Evolutionary conservation across 805 yeast species (phyloP).

Genomic region (Saturnispora hagleri): DNA sequence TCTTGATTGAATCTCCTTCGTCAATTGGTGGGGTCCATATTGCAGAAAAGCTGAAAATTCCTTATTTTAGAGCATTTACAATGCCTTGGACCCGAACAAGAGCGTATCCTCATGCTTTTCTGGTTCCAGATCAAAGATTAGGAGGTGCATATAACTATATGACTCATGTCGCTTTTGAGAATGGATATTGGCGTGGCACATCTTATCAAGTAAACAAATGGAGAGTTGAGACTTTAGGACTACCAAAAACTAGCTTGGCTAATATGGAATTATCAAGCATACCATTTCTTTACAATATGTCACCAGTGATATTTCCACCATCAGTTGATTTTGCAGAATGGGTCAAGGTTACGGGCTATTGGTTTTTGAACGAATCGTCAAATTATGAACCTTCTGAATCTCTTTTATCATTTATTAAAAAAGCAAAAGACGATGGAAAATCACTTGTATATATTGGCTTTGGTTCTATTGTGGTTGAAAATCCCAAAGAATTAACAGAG

Average conservation of each 20-base stretch:
- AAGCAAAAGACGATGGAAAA: slow-evolving; percentile 51
- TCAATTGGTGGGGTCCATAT: slow-evolving; percentile 94
- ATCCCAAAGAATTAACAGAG: slow-evolving; percentile 67
- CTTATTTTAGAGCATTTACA: slow-evolving; percentile 90
- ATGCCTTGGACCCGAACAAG: slow-evolving; percentile 98
- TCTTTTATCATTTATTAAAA: slow-evolving; percentile 47
- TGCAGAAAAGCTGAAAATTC: slow-evolving; percentile 84
- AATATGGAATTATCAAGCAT: slow-evolving; percentile 66
- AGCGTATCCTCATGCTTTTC: slow-evolving; percentile 93
- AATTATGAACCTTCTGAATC: slow-evolving; percentile 51
- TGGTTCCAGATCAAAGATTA: slow-evolving; percentile 86
- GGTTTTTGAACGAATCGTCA: slow-evolving; percentile 62
- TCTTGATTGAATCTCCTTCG: slow-evolving; percentile 89
- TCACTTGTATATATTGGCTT: slow-evolving; percentile 88
- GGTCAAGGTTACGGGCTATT: slow-evolving; percentile 93
- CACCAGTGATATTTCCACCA: slow-evolving; percentile 85
- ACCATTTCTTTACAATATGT: slow-evolving; percentile 83
- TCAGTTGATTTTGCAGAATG: slow-evolving; percentile 90
- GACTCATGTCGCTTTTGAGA: slow-evolving; percentile 90
- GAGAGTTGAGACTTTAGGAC: slow-evolving; percentile 59
- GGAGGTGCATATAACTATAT: slow-evolving; percentile 91
- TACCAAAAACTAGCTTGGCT: slow-evolving; percentile 63
- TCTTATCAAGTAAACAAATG: slow-evolving; percentile 80
- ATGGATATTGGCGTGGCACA: slow-evolving; percentile 88
- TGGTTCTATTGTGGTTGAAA: slow-evolving; percentile 87